Base-by-base conservation (phyloP, 1,139 yeast genomes). In the Pichia sp. region DNA sequence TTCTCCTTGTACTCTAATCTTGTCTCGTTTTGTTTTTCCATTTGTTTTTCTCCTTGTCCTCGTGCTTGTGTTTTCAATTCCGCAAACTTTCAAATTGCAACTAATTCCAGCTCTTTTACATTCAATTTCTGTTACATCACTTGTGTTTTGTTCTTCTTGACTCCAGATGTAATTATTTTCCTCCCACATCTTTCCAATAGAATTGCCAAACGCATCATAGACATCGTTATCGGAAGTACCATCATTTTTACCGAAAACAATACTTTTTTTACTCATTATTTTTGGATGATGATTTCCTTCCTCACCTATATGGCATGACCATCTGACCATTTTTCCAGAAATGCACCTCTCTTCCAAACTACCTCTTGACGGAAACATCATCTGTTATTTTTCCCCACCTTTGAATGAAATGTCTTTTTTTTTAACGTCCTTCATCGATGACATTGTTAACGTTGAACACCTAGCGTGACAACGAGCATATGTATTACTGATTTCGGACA, bases 1-100 rank as follows among this genome's bases (percentile, higher is more conserved):
- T 16, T 42, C 45, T 23, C 45, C 45, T 36, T 36, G 41, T 36
- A 36, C 41, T 36, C 41, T 36, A 23, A 36, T 36, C 13, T 63
- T 42, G 34, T 41, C 11, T 41, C 30, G 29, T 42, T 19, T 23
- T 49, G 34, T 45, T 30, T 36, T 41, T 29, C 26, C 29, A 15
- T 31, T 50, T 50, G 16, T 15, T n/a, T 32, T 50, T 45, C 32
- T 50, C 15, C 40, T 36, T 32, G 44, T 11, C 15, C 47, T 32
- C 38, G 23, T n/a, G 31, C 42, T 41, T 45, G 30, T 45, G 32
- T 45, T 43, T 41, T 43, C 13, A 23, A 26, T 15, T 29, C 15
- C 30, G 45, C 45, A 36, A 36, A 36, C n/a, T 36, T 36, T n/a
- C 41, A n/a, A 36, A 15, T 36, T 36, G 41, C 41, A 36, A n/a